Percentiles rank a stretch among this genome's conserved stretches.
phyloP scores from a whole-genome alignment of 2,329 filamentous ascomycete species.

The Cladobotryum mycophilum region DNA sequence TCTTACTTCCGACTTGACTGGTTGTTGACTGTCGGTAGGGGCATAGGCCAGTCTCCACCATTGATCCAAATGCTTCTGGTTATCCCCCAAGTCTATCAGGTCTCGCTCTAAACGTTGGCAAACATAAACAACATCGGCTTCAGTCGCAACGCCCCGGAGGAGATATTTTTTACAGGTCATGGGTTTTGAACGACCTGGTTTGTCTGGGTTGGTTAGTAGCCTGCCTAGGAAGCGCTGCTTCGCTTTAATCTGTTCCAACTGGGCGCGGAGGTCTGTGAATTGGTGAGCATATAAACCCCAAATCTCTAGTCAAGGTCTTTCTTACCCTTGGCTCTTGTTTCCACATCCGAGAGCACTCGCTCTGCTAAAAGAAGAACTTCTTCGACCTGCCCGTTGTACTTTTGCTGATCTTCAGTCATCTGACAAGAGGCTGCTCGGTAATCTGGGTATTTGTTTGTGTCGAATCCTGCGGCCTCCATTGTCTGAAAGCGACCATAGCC shows the following conservation, averaged over 20 bases:
- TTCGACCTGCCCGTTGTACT: constrained; percentile 24
- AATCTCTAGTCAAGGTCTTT: too few relatives aligned
- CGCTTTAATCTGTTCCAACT: constrained; percentile 26
- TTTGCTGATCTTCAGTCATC: constrained; percentile 27
- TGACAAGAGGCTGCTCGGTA: constrained; percentile 33
- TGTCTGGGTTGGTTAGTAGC: constrained; percentile 34
- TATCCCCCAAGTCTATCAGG: constrained; percentile 36
- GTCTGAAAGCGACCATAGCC: constrained; percentile 28
- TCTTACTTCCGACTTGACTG: constrained; percentile 45
- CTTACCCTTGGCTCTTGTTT: constrained; percentile 31
- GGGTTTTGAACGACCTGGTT: constrained; percentile 29
- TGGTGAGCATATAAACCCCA: constrained; percentile 16
- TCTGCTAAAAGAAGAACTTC: constrained; percentile 28
- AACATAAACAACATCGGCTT: constrained; percentile 42
- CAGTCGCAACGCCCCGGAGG: constrained; percentile 46
- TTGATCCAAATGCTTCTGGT: constrained; percentile 34
- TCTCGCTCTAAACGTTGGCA: constrained; percentile 38
- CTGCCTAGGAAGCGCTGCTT: constrained; percentile 33
- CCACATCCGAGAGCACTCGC: constrained; percentile 28
- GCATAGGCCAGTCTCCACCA: constrained; percentile 51
- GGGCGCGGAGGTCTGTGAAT: constrained; percentile 22
- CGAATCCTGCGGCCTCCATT: constrained; percentile 33
- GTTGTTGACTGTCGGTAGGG: constrained; percentile 30
- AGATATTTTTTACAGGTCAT: constrained; percentile 41
- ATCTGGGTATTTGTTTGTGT: constrained; percentile 32